Conservation (phyloP, 2,329 filamentous ascomycete species). For the Verticillium alfalfae region DNA sequence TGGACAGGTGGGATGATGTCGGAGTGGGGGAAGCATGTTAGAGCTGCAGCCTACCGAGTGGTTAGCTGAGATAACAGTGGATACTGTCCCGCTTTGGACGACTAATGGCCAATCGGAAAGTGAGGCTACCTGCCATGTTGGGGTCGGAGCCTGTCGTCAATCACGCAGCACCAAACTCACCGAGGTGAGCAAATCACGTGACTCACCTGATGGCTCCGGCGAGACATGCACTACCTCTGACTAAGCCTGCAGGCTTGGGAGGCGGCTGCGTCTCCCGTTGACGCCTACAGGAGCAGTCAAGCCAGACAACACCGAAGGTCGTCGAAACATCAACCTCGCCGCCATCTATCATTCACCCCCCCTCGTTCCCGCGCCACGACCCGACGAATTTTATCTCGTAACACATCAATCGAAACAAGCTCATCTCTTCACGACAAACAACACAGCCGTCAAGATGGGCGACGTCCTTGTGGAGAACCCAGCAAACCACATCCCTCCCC, state of each 20-base stretch:
- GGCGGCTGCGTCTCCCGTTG: background rate
- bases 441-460: constrained; percentile 57
- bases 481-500: constrained; percentile 65
- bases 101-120: background rate
- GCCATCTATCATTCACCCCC: background rate
- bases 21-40: background rate
- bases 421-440: background rate
- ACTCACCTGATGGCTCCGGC: background rate
- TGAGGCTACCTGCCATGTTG: background rate
- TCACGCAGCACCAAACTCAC: background rate
- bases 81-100: background rate
- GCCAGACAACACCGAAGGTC: background rate
- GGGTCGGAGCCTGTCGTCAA: background rate
- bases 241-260: background rate
- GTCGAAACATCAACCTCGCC: background rate
- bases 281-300: background rate
- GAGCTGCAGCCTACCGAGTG: background rate
- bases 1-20: background rate
- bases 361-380: background rate
- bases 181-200: background rate
- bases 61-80: background rate
- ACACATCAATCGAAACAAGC: background rate
- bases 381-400: background rate
- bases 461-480: constrained; percentile 83
- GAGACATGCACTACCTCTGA: background rate